Evolutionary conservation across 2,329 filamentous ascomycete genomes (phyloP).

Genomic region (Geosmithia putterillii): DNA sequence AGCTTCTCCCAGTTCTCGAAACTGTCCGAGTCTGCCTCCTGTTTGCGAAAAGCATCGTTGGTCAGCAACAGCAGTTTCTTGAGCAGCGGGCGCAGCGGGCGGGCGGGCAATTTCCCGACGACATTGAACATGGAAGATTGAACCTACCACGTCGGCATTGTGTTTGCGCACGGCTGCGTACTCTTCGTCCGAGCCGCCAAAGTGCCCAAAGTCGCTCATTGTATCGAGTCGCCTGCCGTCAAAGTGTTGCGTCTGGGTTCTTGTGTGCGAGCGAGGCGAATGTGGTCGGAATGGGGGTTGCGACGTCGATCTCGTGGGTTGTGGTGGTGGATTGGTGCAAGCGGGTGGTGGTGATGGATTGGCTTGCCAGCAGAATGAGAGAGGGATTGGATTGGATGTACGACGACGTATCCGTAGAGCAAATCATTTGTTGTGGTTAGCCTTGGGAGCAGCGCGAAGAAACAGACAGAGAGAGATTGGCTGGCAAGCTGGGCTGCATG

Average conservation of each 20-base stretch:
- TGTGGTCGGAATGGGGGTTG: not conserved
- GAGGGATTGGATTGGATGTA: slow-evolving; percentile 1
- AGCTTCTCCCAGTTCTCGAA: slow-evolving; percentile 95
- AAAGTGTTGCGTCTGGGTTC: too few species aligned
- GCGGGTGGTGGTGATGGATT: not conserved
- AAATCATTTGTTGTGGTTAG: slow-evolving; percentile 2
- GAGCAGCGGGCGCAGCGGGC: too few species aligned
- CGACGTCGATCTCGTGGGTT: not conserved
- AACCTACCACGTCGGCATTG: slow-evolving; percentile 58
- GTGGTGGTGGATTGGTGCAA: not conserved
- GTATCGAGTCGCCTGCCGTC: slow-evolving; percentile 3
- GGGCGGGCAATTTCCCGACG: too few species aligned
- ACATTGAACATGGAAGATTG: not conserved
- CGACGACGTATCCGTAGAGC: not conserved
- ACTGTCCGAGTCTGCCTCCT: slow-evolving; percentile 68
- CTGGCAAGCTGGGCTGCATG: not conserved
- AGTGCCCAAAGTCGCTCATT: slow-evolving; percentile 62
- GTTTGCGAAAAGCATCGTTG: not conserved
- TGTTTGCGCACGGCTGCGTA: slow-evolving; percentile 72
- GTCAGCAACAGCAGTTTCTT: not conserved
- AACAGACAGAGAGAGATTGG: not conserved
- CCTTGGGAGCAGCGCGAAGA: not conserved
- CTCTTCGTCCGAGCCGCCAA: slow-evolving; percentile 67
- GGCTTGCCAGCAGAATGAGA: not conserved
- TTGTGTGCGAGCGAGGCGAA: too few species aligned